These are phyloP conservation scores for Chlamydomonas sphaeroides DNA, from an alignment of 139 green algal species.

Conservation along the genomic window DNA sequence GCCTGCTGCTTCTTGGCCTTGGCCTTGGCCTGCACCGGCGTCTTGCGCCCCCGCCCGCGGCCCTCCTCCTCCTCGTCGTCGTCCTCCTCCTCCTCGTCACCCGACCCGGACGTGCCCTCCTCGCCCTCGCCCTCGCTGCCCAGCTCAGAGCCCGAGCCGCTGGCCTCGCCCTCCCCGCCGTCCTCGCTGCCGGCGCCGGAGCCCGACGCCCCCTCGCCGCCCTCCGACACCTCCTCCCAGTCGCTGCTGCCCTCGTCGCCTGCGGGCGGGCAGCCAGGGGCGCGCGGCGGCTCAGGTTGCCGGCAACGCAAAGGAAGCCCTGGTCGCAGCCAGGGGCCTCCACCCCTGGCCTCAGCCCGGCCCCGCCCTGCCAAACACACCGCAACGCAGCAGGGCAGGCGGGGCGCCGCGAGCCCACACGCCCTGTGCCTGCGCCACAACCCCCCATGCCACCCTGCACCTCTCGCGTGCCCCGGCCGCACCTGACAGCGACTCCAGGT, in stretches of 20 bases:
- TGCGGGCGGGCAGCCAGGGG: background rate
- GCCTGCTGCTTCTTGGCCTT: slow-evolving; percentile 35
- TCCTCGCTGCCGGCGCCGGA: background rate
- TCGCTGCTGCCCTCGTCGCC: slow-evolving; percentile 38
- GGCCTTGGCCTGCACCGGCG: background rate
- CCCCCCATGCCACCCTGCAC: too few relatives aligned
- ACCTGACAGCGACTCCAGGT: slow-evolving; percentile 37
- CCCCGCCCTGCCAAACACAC: too few relatives aligned
- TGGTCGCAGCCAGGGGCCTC: too few relatives aligned
- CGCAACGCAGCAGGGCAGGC: too few relatives aligned
- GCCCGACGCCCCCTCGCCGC: background rate
- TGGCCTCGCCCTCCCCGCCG: too few relatives aligned
- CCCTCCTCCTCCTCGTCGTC: background rate
- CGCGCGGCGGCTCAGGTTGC: too few relatives aligned
- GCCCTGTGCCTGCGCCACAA: too few relatives aligned
- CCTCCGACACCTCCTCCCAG: slow-evolving; percentile 39
- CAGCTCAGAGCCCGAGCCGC: background rate
- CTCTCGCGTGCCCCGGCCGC: background rate
- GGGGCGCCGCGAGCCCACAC: too few relatives aligned
- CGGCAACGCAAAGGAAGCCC: too few relatives aligned
- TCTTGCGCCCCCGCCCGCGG: background rate
- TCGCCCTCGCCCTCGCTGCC: background rate
- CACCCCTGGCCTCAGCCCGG: too few relatives aligned
- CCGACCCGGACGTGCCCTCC: too few relatives aligned
- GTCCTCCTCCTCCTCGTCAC: background rate